Evolutionary conservation across 2,329 filamentous ascomycete genomes (phyloP), one percentile per base, ranked within the genome.

Genomic region (Colletotrichum filicis): DNA sequence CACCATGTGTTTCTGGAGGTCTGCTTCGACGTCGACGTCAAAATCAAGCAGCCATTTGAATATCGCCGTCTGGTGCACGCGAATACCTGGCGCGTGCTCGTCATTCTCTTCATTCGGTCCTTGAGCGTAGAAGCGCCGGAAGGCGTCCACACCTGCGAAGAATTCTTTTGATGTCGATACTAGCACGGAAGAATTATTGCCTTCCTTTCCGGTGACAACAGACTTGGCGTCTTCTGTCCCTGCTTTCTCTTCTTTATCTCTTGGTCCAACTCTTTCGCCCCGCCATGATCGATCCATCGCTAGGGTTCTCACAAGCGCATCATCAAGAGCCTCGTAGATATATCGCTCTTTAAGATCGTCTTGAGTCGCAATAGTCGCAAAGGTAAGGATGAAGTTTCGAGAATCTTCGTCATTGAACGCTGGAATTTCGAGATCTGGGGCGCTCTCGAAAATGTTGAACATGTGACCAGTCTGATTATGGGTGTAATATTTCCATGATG

Each of bases 11-110:
- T 24, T 62, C 52, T 68, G 69, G 1, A 72, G 30, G 16, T 63
- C 65, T 2, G 58, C 69, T 11, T 72, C 69, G 3, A 37, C 42
- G 0, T 59, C 52, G 24, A 53, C 64, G 1, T 68, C 58, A 7
- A 72, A 72, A 9, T 72, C 58, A 5, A 72, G 69, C 0, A 68
- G 57, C 69, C 65, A 72, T 35, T 52, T 52, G 24, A 63, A 68
- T 14, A 72, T 52, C 12, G 16, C 26, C 2, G 57, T 68, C n/a
- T 63, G 69, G 24, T 72, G 69, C 14, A 63, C 26, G 19, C 69
- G 58, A 22, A 72, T 26, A 5, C 69, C 69, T 4, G 69, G 64
- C 5, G 37, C 37, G 2, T 19, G 6, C 7, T 58, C 6, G 4
- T 72, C 65, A 3, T 62, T 35, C 9, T 68, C 64, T 4, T 65